A percentile compares a stretch with the other conserved stretches of the same genome.
Evolutionary conservation across 257 asterid species (phyloP).

Genomic region (Haberlea rhodopensis): DNA sequence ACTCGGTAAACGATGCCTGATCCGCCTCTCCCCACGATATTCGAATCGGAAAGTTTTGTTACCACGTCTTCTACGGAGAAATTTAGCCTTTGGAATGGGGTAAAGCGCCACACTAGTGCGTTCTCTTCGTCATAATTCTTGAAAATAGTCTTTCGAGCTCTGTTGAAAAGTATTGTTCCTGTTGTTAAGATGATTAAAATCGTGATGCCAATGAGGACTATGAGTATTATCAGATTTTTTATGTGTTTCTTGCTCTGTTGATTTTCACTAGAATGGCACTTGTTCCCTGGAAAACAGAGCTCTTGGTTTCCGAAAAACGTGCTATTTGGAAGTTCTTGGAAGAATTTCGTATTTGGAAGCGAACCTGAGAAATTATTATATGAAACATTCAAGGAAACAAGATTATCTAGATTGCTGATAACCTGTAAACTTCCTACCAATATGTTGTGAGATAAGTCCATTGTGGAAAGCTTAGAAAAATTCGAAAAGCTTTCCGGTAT

Average conservation of each 20-base stretch:
- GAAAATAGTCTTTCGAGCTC: conserved; percentile 29
- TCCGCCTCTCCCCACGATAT: conserved; percentile 67
- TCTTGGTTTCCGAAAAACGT: conserved; percentile 50
- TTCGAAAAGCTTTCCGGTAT: conserved; percentile 63
- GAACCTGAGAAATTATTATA: conserved; percentile 61
- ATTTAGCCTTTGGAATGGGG: conserved; percentile 64
- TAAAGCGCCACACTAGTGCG: conserved; percentile 53
- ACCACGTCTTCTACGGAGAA: conserved; percentile 59
- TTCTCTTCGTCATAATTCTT: conserved; percentile 45
- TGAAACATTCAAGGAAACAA: conserved; percentile 63
- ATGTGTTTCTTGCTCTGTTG: conserved; percentile 37
- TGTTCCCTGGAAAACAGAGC: conserved; percentile 44
- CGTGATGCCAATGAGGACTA: conserved; percentile 40
- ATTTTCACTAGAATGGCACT: conserved; percentile 33
- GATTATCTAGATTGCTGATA: conserved; percentile 56
- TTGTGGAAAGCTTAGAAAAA: conserved; percentile 62
- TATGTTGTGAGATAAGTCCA: conserved; percentile 71
- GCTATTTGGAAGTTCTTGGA: conserved; percentile 48
- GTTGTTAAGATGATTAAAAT: conserved; percentile 32
- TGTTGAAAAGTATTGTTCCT: conserved; percentile 33
- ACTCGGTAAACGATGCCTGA: conserved; percentile 68
- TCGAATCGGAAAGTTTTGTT: conserved; percentile 52
- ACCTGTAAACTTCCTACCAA: conserved; percentile 54
- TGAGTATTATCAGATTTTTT: conserved; percentile 36
- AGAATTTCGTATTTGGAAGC: conserved; percentile 55